Evolutionary conservation across 352 stramenopile genomes (phyloP), one percentile per base, ranked within the genome.

Genomic region (Aphanomyces stellatus): DNA sequence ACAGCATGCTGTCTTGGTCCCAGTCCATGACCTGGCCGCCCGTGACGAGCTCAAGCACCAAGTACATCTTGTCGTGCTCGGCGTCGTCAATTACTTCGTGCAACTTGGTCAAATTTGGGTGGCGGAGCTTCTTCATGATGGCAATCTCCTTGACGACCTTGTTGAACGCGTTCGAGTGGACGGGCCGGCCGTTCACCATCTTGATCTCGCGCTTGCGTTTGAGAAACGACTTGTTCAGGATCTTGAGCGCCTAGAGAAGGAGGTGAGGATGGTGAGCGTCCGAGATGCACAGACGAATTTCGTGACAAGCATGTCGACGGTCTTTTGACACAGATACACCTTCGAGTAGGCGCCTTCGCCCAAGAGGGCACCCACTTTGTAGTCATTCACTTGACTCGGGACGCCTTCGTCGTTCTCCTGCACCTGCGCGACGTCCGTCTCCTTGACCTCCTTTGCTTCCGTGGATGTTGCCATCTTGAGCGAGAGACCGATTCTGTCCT

Each of bases 201-300:
- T 93, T 91, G 74, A 85, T 90, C 71, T 93, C 85, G 49, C 85
- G 79, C 59, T 91, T 91, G 43, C 81, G 81, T 74, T 93, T 91
- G 33, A 93, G 69, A 42, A 91, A 90, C 22, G 82, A 93, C 51
- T 91, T 93, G 71, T 91, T 90, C n/a, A 93, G 73, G 53, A 90
- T 75, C 55, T 93, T 93, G 35, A 93, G 74, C 4, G 85, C 85
- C 82, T 93, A 55, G 4, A 22, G 25, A 62, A 30, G n/a, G n/a
- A n/a, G n/a, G n/a, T n/a, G n/a, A n/a, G n/a, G n/a, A n/a, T n/a
- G n/a, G n/a, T n/a, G n/a, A n/a, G n/a, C n/a, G n/a, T n/a, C n/a
- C n/a, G n/a, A n/a, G n/a, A n/a, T n/a, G n/a, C n/a, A n/a, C n/a
- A 25, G 3, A 91, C 83, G 66, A 81, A 91, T 55, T 87, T 74